Conservation (phyloP, 2,329 filamentous ascomycete genomes). For the Trichoderma koningii region DNA sequence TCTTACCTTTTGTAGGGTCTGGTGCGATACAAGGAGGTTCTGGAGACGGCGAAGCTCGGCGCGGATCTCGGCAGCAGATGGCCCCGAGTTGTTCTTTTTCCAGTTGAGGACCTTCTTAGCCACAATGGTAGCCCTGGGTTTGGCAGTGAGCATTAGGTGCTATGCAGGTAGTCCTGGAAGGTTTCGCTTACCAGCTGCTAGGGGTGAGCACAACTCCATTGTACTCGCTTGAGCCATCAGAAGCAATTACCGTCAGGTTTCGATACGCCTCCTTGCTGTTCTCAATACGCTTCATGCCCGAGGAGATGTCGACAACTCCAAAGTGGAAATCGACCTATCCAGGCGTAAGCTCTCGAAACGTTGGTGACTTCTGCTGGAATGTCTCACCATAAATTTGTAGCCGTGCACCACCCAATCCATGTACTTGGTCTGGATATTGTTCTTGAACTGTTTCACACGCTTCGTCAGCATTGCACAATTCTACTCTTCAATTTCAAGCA, state of each 20-base stretch:
- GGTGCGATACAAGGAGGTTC: neutral
- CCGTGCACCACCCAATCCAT: slow-evolving; percentile 4
- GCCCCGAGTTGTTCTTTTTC: neutral
- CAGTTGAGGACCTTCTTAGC: neutral
- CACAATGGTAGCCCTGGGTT: no score
- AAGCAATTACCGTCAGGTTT: neutral
- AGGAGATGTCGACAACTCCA: slow-evolving; percentile 1
- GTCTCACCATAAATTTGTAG: neutral
- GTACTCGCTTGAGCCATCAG: slow-evolving; percentile 2
- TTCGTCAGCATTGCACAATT: no score
- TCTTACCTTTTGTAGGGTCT: neutral
- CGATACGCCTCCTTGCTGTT: neutral
- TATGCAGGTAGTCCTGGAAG: no score
- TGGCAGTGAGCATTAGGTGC: no score
- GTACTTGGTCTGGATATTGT: neutral
- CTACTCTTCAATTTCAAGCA: no score
- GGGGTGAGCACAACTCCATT: neutral
- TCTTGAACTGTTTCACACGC: no score
- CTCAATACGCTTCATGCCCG: slow-evolving; percentile 6
- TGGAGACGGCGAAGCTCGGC: neutral
- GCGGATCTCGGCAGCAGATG: neutral
- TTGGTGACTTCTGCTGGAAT: no score
- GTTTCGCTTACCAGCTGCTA: neutral
- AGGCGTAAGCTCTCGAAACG: no score
- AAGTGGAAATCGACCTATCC: neutral